Base-by-base conservation (phyloP, 1,284 basidiomycete species). In the Naganishia sp. region DNA sequence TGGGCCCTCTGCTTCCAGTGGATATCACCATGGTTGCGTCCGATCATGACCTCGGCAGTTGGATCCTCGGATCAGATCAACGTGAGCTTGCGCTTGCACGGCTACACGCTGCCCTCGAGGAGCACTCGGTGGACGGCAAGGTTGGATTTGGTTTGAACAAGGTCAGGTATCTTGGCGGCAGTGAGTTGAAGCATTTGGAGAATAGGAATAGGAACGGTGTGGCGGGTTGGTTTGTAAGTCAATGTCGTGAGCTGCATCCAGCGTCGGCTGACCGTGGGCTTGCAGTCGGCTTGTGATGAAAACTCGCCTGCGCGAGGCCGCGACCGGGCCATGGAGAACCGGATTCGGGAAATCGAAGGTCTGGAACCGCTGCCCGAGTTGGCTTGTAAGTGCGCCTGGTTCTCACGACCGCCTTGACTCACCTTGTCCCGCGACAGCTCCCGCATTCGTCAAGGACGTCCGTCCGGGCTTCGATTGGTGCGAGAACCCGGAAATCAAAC, bases 21-120 rank as follows among this genome's bases (percentile, higher is more conserved):
- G 71, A 74, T 21, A 60, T 79, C 44, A 73, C 71, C 21, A 59
- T 79, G 16, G 70, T 73, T 52, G 68, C 72, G 9, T 77, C 77
- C 0, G 77, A 80, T 63, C 78, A 80, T 68, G 79, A 79, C 68
- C 69, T 76, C 11, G 78, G 78, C 11, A 74, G 68, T 36, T 74
- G 71, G 70, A 69, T 78, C 21, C 67, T 78, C 13, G 70, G 73
- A 10, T 73, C 76, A 18, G 74, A 77, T 43, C 71, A 75, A 55
- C 69, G 71, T n/a, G 60, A 72, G 21, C 69, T 73, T 0, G 74
- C 74, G 5, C 63, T 74, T 10, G 42, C 46, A 0, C 44, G 68
- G 2, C 44, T 69, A 1, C 49, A 69, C 31, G 21, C 66, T 16
- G 71, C 73, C 15, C 64, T 73, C 13, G 63, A 66, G 18, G 63